A percentile compares a stretch with the other conserved stretches of the same genome.
Conservation (phyloP, 2,329 filamentous ascomycete species). For the Periconia digitata region DNA sequence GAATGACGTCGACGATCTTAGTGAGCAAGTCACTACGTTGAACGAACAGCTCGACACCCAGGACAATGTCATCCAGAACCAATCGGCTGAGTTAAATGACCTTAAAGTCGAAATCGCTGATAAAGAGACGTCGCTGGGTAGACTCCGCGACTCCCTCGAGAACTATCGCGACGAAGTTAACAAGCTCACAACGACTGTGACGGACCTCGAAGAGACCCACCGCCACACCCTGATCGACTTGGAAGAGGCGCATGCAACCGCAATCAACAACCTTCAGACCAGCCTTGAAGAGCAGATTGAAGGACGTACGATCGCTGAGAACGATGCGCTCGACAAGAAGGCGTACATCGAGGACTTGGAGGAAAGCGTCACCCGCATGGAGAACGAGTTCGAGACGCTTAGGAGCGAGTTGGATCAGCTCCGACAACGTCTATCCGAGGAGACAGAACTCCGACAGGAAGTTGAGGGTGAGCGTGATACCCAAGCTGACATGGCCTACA, state of each 20-base stretch:
- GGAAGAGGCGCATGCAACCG: conserved; percentile 42
- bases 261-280: conserved; percentile 39
- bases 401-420: conserved; percentile 35
- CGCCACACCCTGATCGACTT: conserved; percentile 38
- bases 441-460: conserved; percentile 32
- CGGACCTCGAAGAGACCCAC: conserved; percentile 45
- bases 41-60: conserved; percentile 35
- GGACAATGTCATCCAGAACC: conserved; percentile 34
- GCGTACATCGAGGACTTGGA: conserved; percentile 45
- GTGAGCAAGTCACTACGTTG: conserved; percentile 31
- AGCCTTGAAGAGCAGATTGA: conserved; percentile 41
- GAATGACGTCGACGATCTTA: conserved; percentile 41
- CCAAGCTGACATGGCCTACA: conserved; percentile 35
- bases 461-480: conserved; percentile 44
- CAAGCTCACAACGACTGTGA: conserved; percentile 40
- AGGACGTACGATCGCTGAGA: conserved; percentile 42
- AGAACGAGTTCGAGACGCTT: conserved; percentile 38
- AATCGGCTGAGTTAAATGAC: conserved; percentile 27
- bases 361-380: conserved; percentile 38
- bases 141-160: conserved; percentile 42
- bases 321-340: conserved; percentile 41
- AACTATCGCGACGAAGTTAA: conserved; percentile 44
- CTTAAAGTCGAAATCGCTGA: conserved; percentile 34
- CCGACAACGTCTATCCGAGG: conserved; percentile 36
- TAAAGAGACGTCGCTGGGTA: conserved; percentile 38